Base-by-base conservation (phyloP, 1,284 basidiomycete species). In the Irpex sp. region DNA sequence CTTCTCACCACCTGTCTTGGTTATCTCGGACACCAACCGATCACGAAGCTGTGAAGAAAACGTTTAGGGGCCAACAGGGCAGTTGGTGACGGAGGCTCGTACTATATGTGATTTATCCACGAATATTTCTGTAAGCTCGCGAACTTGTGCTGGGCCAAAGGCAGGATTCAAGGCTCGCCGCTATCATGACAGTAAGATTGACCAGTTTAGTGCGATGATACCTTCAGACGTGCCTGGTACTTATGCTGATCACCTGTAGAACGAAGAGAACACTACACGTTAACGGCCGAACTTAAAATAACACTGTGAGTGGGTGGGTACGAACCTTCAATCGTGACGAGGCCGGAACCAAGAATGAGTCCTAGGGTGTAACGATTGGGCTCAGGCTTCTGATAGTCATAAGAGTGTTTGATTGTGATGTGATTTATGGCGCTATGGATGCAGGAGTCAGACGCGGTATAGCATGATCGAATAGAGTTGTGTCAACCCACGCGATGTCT, bases 371-470 rank as follows among this genome's bases (percentile, higher is more conserved):
- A 34, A 34, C 31, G 31, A 34, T 34, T 34, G 6, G 31, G 31
- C 31, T 34, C 31, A 34, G 31, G 31, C 31, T 34, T 34, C 31
- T 34, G 31, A 34, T 34, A 34, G 31, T 34, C 31, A 34, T 34
- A 34, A 34, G 31, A 34, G 31, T 34, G 31, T 34, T 34, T 34
- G 31, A 34, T 13, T 15, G 49, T 19, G 31, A 61, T 48, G 19
- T 19, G 48, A 17, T n/a, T 15, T 13, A 17, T 17, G n/a, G 13
- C n/a, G 44, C 48, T 78, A 69, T 48, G 71, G 76, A 65, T 82
- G 80, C 68, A 77, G 78, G 8, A 86, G 65, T 34, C 31, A 34
- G 47, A 87, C 71, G 69, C 86, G 79, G 57, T 78, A 78, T 21
- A 86, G 47, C 5, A 83, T 84, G 58, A 80, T 81, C 15, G 11